Percentiles rank a stretch among this genome's conserved stretches.
These are phyloP conservation scores for Syzygium aqueum DNA, from an alignment of 345 rosid species.

Conservation along the genomic window DNA sequence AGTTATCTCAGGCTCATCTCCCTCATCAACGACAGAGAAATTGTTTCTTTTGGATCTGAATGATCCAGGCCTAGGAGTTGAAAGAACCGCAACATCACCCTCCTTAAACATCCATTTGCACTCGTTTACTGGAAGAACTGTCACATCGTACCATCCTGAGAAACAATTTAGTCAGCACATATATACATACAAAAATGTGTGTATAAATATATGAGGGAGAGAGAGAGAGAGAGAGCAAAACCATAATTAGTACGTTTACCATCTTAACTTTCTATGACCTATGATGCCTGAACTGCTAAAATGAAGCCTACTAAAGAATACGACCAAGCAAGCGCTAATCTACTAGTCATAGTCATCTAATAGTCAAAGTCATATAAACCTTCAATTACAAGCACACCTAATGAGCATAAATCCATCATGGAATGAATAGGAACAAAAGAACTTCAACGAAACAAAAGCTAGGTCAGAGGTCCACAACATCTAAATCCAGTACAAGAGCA, in stretches of 20 bases:
- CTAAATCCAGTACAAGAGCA: not conserved
- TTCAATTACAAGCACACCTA: not conserved
- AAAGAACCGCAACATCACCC: constrained; percentile 97
- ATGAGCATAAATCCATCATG: not conserved
- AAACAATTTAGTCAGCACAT: constrained; percentile 15
- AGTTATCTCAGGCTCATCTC: constrained; percentile 56
- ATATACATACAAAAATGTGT: not conserved
- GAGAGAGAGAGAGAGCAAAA: not conserved
- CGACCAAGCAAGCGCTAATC: not conserved
- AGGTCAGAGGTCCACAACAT: not conserved
- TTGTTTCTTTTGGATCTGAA: constrained; percentile 49
- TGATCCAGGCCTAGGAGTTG: constrained; percentile 72
- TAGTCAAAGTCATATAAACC: not conserved
- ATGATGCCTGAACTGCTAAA: not conserved
- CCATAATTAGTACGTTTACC: not conserved
- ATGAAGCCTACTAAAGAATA: not conserved
- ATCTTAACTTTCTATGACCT: not conserved
- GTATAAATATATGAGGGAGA: fast-evolving
- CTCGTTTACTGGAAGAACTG: constrained; percentile 61
- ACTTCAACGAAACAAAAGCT: not conserved
- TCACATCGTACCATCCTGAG: constrained; percentile 94
- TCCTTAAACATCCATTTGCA: constrained; percentile 96
- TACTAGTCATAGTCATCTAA: not conserved
- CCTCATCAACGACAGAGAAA: constrained; percentile 30
- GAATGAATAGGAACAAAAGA: not conserved